These are phyloP conservation scores for Rhizophora mangle DNA, from an alignment of 345 rosid species.

Conservation along the genomic window DNA sequence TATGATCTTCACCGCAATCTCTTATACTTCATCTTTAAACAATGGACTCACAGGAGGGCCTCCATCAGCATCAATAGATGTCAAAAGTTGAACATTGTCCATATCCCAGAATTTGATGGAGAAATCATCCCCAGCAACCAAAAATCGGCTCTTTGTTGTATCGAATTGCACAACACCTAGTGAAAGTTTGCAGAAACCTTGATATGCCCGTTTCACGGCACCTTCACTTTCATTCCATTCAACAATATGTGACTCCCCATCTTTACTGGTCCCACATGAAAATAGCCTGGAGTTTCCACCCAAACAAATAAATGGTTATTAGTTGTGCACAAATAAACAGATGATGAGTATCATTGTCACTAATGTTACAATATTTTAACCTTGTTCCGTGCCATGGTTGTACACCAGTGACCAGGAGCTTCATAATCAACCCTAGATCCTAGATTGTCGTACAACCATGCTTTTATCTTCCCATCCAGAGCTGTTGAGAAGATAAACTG, in stretches of 20 bases:
- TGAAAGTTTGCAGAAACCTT: slow-evolving; percentile 77
- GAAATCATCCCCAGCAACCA: slow-evolving; percentile 91
- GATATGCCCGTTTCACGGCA: slow-evolving; percentile 72
- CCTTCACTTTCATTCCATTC: slow-evolving; percentile 98
- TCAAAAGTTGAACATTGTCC: slow-evolving; percentile 74
- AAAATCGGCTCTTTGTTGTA: slow-evolving; percentile 73
- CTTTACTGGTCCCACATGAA: slow-evolving; percentile 92
- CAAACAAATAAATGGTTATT: not conserved
- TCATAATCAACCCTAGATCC: slow-evolving; percentile 91
- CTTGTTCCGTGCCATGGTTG: slow-evolving; percentile 95
- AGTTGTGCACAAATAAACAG: not conserved
- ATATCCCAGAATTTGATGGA: slow-evolving; percentile 89
- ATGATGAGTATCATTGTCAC: slow-evolving; percentile 11
- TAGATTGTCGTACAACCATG: slow-evolving; percentile 83
- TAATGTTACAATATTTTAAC: slow-evolving; percentile 27
- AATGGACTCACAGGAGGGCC: slow-evolving; percentile 59
- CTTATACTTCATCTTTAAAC: slow-evolving; percentile 6
- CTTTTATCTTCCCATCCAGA: slow-evolving; percentile 82
- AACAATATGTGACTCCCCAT: slow-evolving; percentile 73
- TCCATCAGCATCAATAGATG: slow-evolving; percentile 82
- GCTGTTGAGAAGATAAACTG: slow-evolving; percentile 93
- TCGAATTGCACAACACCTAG: slow-evolving; percentile 85
- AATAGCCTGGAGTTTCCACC: slow-evolving; percentile 50
- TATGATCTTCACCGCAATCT: slow-evolving; percentile 6
- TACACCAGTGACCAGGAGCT: slow-evolving; percentile 93